Percentiles rank a stretch among this genome's conserved stretches.
Conservation (phyloP, 148 eudicot genomes). For the Drosera capensis region DNA sequence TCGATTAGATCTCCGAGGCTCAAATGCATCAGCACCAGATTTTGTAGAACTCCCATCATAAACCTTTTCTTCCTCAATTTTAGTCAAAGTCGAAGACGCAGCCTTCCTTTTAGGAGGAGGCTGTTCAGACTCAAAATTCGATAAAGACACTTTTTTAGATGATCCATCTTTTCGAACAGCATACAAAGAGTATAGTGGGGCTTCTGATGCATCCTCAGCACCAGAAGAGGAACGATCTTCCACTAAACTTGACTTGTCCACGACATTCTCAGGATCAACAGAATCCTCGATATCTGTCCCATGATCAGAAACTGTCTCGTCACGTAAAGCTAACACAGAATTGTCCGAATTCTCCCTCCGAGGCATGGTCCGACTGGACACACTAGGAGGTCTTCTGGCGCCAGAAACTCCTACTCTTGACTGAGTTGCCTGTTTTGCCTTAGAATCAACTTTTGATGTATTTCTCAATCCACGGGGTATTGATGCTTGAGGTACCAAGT, state of each 20-base stretch:
- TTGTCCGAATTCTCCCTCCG: constrained; percentile 25
- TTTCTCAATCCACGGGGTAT: constrained; percentile 43
- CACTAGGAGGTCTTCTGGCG: constrained; percentile 35
- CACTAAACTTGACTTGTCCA: constrained; percentile 15
- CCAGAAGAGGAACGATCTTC: constrained; percentile 21
- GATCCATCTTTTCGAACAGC: constrained; percentile 21
- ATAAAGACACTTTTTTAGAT: constrained; percentile 29
- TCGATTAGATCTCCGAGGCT: constrained; percentile 89
- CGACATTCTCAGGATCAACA: constrained; percentile 24
- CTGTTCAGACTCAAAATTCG: constrained; percentile 32
- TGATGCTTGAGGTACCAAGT: constrained; percentile 45
- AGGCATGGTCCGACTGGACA: constrained; percentile 28
- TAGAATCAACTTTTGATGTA: constrained; percentile 30
- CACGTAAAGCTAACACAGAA: constrained; percentile 10
- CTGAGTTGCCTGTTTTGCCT: constrained; percentile 48
- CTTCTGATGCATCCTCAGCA: constrained; percentile 29
- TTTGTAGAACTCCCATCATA: constrained; percentile 13
- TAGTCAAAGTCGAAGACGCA: constrained; percentile 26
- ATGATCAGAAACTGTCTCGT: constrained; percentile 8
- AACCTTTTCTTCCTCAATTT: constrained; percentile 35
- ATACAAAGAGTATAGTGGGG: constrained; percentile 44
- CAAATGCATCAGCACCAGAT: constrained; percentile 25
- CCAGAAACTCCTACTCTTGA: constrained; percentile 27
- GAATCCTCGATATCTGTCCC: constrained; percentile 21
- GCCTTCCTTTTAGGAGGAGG: constrained; percentile 35